Evolutionary conservation across 495 filamentous ascomycete genomes (phyloP), one percentile per base, ranked within the genome.

Genomic region (Choiromyces venosus): DNA sequence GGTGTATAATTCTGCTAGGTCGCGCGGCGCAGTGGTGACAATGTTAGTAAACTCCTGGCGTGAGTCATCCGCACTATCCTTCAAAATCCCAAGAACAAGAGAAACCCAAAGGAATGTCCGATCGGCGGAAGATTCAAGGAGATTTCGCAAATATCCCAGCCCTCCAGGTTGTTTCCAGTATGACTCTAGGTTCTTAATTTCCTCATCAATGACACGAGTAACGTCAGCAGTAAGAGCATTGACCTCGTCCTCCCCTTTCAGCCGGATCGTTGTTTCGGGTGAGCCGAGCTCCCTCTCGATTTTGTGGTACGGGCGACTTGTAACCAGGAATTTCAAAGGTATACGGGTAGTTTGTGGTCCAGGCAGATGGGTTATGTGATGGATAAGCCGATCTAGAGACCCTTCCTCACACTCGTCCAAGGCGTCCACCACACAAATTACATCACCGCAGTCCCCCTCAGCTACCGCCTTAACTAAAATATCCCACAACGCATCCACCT

Each of bases 251-350:
- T 86, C 85, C 2, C 82, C 84, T 14, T 73, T 70, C 0, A 87
- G 69, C 18, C 79, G 83, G 46, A 86, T 77, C 14, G 40, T 42
- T 12, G 40, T 19, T 42, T 12, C 40, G 40, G 40, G 40, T 37
- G 69, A 21, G 33, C 19, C 76, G 66, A 75, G 78, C 3, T 67
- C 18, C 35, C 65, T n/a, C 46, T 80, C 68, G 9, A 87, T 85
- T 36, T 82, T 25, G 25, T 68, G 72, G 68, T 84, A 86, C 19
- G 84, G 84, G 21, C 83, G 84, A 76, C 85, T 86, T 0, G 84
- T 86, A 10, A 86, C 72, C 0, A 86, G 74, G 40, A 85, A 84
- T 74, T 84, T 85, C 10, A 85, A 73, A 67, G 44, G 70, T 18
- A 42, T 19, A 42, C 19, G 0, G 8, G 16, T 18, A 42, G 40